Evolutionary conservation across 352 stramenopile species (phyloP).

Genomic region (Globisporangium yorkense): DNA sequence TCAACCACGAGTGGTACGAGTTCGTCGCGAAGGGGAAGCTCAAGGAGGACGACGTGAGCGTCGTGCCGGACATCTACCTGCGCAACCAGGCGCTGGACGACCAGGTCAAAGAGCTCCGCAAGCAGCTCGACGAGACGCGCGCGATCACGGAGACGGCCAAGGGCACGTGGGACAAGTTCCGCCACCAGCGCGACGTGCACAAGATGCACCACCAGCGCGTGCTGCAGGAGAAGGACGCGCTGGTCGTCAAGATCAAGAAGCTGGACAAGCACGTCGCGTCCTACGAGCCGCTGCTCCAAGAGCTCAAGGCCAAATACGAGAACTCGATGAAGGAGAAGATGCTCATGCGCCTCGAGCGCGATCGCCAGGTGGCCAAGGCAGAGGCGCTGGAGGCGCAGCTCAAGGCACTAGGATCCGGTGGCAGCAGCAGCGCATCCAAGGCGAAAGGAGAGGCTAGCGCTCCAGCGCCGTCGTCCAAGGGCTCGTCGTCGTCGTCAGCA

Average conservation of each 20-base stretch:
- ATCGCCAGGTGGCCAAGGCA: slow-evolving; percentile 84
- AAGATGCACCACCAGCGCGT: slow-evolving; percentile 95
- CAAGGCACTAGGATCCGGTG: slow-evolving; percentile 26
- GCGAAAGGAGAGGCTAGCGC: slow-evolving; percentile 6
- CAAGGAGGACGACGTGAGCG: slow-evolving; percentile 79
- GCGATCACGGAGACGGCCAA: slow-evolving; percentile 88
- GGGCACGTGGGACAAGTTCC: slow-evolving; percentile 95
- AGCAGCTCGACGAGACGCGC: slow-evolving; percentile 85
- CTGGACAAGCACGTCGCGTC: slow-evolving; percentile 88
- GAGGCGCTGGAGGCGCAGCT: slow-evolving; percentile 89
- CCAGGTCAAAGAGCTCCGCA: slow-evolving; percentile 77
- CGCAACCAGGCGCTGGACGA: slow-evolving; percentile 91
- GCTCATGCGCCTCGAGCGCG: slow-evolving; percentile 92
- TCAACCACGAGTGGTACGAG: slow-evolving; percentile 97
- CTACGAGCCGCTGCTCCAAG: slow-evolving; percentile 91
- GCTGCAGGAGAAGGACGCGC: slow-evolving; percentile 92
- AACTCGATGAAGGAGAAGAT: slow-evolving; percentile 97
- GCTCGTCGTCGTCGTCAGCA: slow-evolving; percentile 12
- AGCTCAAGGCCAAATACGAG: slow-evolving; percentile 93
- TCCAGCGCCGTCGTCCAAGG: slow-evolving; percentile 15
- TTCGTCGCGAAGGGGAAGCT: slow-evolving; percentile 91
- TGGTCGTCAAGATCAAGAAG: slow-evolving; percentile 88
- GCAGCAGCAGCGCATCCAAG: slow-evolving; percentile 4
- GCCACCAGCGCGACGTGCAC: slow-evolving; percentile 92
- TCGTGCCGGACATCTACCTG: slow-evolving; percentile 94